Evolutionary conservation across 306 rosid genomes (phyloP).

Genomic region (Prunus dulcis): DNA sequence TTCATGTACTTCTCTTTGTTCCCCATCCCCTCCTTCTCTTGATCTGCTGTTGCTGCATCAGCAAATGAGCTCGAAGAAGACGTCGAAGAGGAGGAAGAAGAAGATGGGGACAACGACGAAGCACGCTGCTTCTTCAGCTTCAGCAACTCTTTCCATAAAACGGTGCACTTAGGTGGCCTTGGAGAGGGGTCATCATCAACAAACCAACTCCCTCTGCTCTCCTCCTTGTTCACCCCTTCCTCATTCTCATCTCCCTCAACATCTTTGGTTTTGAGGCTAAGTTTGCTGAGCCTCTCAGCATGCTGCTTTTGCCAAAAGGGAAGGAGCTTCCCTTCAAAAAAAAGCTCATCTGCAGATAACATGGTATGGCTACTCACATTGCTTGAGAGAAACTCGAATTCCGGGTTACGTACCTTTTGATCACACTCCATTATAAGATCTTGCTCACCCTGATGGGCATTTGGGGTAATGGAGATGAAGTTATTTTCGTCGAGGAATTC

Average conservation of each 20-base stretch:
- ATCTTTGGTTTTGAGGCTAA: slow-evolving; percentile 52
- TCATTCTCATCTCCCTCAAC: slow-evolving; percentile 31
- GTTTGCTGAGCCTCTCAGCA: slow-evolving; percentile 74
- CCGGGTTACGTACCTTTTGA: slow-evolving; percentile 44
- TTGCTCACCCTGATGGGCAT: slow-evolving; percentile 36
- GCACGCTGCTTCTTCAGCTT: slow-evolving; percentile 96
- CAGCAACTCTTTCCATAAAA: slow-evolving; percentile 91
- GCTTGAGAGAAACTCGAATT: slow-evolving; percentile 87
- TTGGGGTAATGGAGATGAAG: slow-evolving; percentile 85
- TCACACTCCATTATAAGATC: slow-evolving; percentile 34
- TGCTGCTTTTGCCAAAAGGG: slow-evolving; percentile 91
- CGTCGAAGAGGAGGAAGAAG: slow-evolving; percentile 82
- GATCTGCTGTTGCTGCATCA: slow-evolving; percentile 55
- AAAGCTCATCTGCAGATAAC: slow-evolving; percentile 90
- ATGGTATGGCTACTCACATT: slow-evolving; percentile 48
- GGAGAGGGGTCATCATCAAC: slow-evolving; percentile 98
- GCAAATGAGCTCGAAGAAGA: slow-evolving; percentile 73
- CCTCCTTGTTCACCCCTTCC: slow-evolving; percentile 43
- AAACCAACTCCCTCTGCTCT: slow-evolving; percentile 76
- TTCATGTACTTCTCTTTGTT: slow-evolving; percentile 56
- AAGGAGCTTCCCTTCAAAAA: slow-evolving; percentile 93
- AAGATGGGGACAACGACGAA: slow-evolving; percentile 70
- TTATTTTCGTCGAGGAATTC: slow-evolving; percentile 83
- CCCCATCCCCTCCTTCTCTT: slow-evolving; percentile 52
- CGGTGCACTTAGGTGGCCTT: slow-evolving; percentile 97